Percentiles rank a stretch among this genome's conserved stretches.
phyloP scores from a whole-genome alignment of 345 rosid species.

The Gossypium thurberi region DNA sequence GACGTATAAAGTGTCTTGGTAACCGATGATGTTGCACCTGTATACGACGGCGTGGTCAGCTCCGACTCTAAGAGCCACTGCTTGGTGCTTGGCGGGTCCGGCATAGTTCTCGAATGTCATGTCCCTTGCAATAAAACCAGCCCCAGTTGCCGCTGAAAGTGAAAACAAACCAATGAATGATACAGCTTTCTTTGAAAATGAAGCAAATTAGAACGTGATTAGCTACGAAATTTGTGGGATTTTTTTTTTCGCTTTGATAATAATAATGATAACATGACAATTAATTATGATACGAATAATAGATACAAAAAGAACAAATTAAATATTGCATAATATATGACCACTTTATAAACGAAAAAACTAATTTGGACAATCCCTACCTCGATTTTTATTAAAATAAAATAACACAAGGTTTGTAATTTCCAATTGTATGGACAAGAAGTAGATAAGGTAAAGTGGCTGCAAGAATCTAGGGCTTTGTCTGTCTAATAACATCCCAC shows the following conservation, averaged over 20 bases:
- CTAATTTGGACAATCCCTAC: too few species aligned
- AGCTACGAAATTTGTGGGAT: not conserved
- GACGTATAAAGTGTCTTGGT: constrained; percentile 88
- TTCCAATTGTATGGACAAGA: not conserved
- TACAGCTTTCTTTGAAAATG: not conserved
- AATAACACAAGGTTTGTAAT: not conserved
- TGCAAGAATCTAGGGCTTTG: not conserved
- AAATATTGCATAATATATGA: too few species aligned
- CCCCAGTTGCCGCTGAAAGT: constrained; percentile 73
- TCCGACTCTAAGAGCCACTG: constrained; percentile 88
- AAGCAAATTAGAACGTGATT: not conserved
- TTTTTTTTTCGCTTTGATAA: too few species aligned
- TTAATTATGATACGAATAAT: too few species aligned
- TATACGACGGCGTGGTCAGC: constrained; percentile 93
- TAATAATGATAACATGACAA: too few species aligned
- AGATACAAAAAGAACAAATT: not conserved
- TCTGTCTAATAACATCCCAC: not conserved
- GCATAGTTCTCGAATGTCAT: constrained; percentile 86
- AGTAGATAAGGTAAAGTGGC: not conserved
- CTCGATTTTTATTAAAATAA: too few species aligned
- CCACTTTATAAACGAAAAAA: too few species aligned
- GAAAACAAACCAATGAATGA: not conserved
- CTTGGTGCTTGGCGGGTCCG: constrained; percentile 90
- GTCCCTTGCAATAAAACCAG: constrained; percentile 92
- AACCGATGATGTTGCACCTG: constrained; percentile 72